Base-by-base conservation (phyloP, 176 grass and related monocot genomes). In the Juncus inflexus region DNA sequence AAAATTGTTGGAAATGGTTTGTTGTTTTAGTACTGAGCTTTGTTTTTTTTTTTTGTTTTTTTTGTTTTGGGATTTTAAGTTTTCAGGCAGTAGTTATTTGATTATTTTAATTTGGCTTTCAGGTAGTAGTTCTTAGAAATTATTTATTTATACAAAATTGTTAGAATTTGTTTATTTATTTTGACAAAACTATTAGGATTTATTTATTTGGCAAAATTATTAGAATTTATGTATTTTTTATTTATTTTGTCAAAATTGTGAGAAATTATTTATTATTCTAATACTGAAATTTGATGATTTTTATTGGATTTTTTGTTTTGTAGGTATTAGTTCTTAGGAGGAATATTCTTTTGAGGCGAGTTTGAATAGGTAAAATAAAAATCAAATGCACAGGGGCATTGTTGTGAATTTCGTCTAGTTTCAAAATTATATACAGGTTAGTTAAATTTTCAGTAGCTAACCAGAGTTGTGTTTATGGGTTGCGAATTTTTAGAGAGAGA, bases 291-390 rank as follows among this genome's bases (percentile, higher is more conserved):
- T 61, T 7, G 6, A 7, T 15, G 12, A 47, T 47, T 47, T 12
- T 12, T 15, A 12, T 12, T 57, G 5, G 4, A 12, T 15, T 57
- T 57, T 71, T 71, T 1, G 40, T 42, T 57, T 69, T 71, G 35
- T 55, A 71, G 68, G 68, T 71, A 71, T 71, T 71, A 71, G 68
- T 71, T 71, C 68, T 15, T 71, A 71, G 68, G 68, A 59, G 55
- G 52, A 52, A 55, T 58, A 71, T 71, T 71, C 43, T 47, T 47
- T 47, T 5, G 43, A 47, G 43, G 43, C 19, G 43, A 47, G 9
- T 6, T 47, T 47, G 43, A 9, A 71, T 71, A 59, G 68, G 54
- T 56, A 71, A 52, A 71, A 71, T 47, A 67, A 70, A 40, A 42
- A 55, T 71, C 68, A 71, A 71, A 57, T 71, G 67, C 67, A 71